phyloP scores from a whole-genome alignment of 208 protist species.

The Phytomonas sp. region DNA sequence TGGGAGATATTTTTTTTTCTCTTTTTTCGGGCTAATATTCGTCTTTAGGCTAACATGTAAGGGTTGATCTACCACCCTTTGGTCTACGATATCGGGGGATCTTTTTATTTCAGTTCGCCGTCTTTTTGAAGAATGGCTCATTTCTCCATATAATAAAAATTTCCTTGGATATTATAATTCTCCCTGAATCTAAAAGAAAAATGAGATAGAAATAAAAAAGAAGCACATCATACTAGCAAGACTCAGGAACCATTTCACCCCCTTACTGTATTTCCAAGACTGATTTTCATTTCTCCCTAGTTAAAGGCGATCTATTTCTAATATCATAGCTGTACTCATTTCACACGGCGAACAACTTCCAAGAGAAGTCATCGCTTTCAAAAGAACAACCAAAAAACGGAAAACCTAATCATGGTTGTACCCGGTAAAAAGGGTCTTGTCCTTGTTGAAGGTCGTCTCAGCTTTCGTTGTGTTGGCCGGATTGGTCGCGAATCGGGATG shows the following conservation, averaged over 20 bases:
- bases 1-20: neutral
- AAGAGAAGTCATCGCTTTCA: constrained; percentile 1
- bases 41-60: neutral
- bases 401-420: constrained; percentile 61
- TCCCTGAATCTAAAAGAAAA: constrained; percentile 1
- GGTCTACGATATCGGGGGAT: neutral
- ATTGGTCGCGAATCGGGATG: constrained; percentile 69
- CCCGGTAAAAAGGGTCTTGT: constrained; percentile 72
- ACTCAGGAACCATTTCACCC: neutral
- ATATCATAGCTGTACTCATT: neutral
- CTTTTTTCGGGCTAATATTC: neutral
- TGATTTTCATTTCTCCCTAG: neutral
- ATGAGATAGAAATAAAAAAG: neutral
- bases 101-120: neutral
- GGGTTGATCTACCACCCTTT: neutral
- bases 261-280: neutral
- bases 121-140: neutral
- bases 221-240: neutral
- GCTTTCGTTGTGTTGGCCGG: constrained; percentile 65
- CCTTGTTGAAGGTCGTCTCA: constrained; percentile 69
- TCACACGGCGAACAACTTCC: neutral
- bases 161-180: neutral
- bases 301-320: neutral
- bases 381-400: neutral
- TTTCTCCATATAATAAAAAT: neutral